Base-by-base conservation (phyloP, 177 flowering plant genomes). In the Vitis hybrid region DNA sequence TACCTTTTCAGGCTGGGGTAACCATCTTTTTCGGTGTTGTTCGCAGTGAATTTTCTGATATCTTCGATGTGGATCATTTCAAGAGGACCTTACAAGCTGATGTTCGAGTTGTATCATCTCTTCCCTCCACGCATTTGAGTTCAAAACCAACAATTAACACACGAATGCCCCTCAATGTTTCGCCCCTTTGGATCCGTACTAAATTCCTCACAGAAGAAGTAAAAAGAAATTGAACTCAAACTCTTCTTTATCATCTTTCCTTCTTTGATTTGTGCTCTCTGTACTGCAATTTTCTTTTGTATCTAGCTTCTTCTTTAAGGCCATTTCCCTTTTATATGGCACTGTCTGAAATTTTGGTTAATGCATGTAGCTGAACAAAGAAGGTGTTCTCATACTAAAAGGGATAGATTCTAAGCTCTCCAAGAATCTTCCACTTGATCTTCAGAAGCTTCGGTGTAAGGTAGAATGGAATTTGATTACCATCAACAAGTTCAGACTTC, bases 371-470 rank as follows among this genome's bases (percentile, higher is more conserved):
- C 73, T 87, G 14, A 81, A 82, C 49, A 70, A 73, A 62, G 86
- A 84, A 60, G 89, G 92, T 1, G 67, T 87, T 32, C 82, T 91
- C 4, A 71, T 87, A 6, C 60, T 91, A 65, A 80, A 77, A 71
- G 96, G 91, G 52, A 70, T 92, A 59, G 96, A 89, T 77, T 89
- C 90, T 23, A 92, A 82, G 78, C 98, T 92, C 73, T 83, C 94
- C 15, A 91, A 84, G 81, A 81, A 91, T 82, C 98, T 92, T n/a
- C 91, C 93, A 1, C 58, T 82, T 1, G 97, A 93, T 74, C 87
- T 92, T 71, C 98, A 91, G 72, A 93, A 87, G 81, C 94, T 93
- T 45, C 78, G 86, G 2, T 93, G 98, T 74, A 91, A 91, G 91
- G 97, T 89, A 74, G 4, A n/a, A 13, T 23, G 11, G 3, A 4